Evolutionary conservation across 352 stramenopile species (phyloP).

Genomic region (Pythium grandisporangium): DNA sequence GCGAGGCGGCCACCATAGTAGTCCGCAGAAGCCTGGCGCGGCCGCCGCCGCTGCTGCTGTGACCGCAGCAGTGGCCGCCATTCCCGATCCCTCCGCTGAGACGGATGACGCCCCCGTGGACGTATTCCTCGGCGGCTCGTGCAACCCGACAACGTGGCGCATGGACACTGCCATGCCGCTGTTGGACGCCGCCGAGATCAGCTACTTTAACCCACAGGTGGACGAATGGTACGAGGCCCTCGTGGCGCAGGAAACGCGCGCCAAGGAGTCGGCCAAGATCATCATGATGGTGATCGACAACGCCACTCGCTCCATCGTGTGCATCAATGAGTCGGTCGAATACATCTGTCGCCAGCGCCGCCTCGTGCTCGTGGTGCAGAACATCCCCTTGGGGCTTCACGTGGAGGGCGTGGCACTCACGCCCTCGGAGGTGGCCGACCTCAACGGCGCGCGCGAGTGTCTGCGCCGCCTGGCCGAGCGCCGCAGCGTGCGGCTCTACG

Average conservation of each 20-base stretch:
- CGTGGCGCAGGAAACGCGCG: constrained; percentile 66
- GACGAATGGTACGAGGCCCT: constrained; percentile 85
- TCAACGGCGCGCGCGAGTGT: constrained; percentile 77
- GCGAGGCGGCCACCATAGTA: constrained; percentile 3
- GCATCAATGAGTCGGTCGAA: constrained; percentile 84
- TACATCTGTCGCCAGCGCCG: constrained; percentile 71
- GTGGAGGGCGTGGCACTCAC: constrained; percentile 45
- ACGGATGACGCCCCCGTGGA: constrained; percentile 28
- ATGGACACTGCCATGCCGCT: constrained; percentile 67
- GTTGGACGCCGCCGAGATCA: constrained; percentile 50
- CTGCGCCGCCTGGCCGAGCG: constrained; percentile 52
- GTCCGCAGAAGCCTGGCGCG: constrained; percentile 1
- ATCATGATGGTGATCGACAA: constrained; percentile 83
- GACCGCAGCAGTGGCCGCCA: too few relatives aligned
- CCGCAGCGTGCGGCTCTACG: constrained; percentile 37
- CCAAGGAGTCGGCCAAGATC: constrained; percentile 77
- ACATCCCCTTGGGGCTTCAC: constrained; percentile 35
- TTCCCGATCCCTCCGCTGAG: too few relatives aligned
- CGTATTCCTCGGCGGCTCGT: constrained; percentile 81
- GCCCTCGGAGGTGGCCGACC: constrained; percentile 61
- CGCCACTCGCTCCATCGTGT: constrained; percentile 72
- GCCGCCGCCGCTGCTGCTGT: not conserved
- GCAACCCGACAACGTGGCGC: constrained; percentile 86
- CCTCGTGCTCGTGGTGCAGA: constrained; percentile 76
- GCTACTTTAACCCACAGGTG: constrained; percentile 86